phyloP scores from a whole-genome alignment of 441 rosid genomes.

The Euphorbia schlechtendalii region DNA sequence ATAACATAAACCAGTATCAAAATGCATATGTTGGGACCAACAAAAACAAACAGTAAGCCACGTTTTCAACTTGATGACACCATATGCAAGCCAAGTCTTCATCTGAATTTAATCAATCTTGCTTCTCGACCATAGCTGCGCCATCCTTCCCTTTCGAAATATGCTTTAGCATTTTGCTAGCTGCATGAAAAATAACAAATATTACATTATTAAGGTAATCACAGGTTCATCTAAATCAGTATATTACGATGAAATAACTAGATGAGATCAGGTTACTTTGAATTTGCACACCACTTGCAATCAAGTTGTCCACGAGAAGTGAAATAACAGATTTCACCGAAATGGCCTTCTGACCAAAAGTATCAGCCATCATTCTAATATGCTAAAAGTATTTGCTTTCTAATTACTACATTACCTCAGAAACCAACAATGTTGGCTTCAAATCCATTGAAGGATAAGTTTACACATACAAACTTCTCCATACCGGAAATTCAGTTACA shows the following conservation, averaged over 20 bases:
- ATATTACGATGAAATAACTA: background rate
- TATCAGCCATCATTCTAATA: background rate
- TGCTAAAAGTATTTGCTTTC: background rate
- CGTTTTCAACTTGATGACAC: background rate
- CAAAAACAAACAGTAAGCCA: background rate
- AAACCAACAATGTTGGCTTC: background rate
- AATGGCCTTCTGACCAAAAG: background rate
- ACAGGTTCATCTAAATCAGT: background rate
- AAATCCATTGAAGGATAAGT: background rate
- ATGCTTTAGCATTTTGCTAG: conserved; percentile 27
- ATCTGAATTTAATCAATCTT: conserved; percentile 7
- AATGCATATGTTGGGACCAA: conserved; percentile 17
- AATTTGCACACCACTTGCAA: background rate
- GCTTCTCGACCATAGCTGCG: conserved; percentile 15
- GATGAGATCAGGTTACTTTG: background rate
- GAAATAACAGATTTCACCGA: background rate
- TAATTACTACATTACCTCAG: background rate
- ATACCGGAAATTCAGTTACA: too few species aligned
- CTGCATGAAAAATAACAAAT: conserved; percentile 22
- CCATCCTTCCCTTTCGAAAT: conserved; percentile 22
- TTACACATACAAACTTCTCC: too few species aligned
- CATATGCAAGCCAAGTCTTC: background rate
- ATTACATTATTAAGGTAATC: background rate
- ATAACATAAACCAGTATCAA: conserved; percentile 3
- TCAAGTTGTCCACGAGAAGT: background rate